Base-by-base conservation (phyloP, 1,139 yeast genomes). In the Blastobotrys malaysiensis region DNA sequence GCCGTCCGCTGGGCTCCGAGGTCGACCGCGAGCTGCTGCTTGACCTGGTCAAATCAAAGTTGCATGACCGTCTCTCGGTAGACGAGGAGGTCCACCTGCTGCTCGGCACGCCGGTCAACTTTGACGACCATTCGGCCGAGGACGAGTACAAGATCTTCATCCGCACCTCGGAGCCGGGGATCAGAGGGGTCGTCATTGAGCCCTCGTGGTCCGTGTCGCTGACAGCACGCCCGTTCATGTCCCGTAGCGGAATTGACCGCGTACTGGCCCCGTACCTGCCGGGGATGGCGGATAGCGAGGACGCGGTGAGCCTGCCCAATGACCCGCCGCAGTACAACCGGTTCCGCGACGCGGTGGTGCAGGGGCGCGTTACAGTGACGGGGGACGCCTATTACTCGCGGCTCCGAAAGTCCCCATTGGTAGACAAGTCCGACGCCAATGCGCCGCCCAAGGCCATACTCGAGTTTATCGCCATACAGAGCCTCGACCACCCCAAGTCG, bases 141-240 rank as follows among this genome's bases (percentile, higher is more conserved):
- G 55, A 57, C 11, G 55, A 52, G 13, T 59, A 55, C 45, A 54
- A 57, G 13, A 53, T 62, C 9, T 49, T 48, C 14, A 51, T 62
- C 20, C 53, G 61, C 43, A 53, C 61, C 11, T 59, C 64, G 3
- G 61, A 59, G 9, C 63, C 64, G 5, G 63, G 64, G n/a, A 54
- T 61, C 49, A 58, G 56, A 36, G 64, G 64, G 2, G 13, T 61
- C 5, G 50, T 54, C 52, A 45, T 61, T 13, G 57, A 54, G 21
- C 63, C 63, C 4, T 45, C 56, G 9, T 56, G 56, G 55, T 51
- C 44, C n/a, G 48, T 43, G 36, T 49, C 57, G 7, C 49, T 59
- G 47, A 50, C 60, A 2, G 59, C 64, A 2, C 43, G 64, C 39
- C 60, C 61, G 47, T 61, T 61, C 44, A 50, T 55, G 9, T 53